Conservation (phyloP, 2,329 filamentous ascomycete genomes). For the Rhytidhysteron rufulum region DNA sequence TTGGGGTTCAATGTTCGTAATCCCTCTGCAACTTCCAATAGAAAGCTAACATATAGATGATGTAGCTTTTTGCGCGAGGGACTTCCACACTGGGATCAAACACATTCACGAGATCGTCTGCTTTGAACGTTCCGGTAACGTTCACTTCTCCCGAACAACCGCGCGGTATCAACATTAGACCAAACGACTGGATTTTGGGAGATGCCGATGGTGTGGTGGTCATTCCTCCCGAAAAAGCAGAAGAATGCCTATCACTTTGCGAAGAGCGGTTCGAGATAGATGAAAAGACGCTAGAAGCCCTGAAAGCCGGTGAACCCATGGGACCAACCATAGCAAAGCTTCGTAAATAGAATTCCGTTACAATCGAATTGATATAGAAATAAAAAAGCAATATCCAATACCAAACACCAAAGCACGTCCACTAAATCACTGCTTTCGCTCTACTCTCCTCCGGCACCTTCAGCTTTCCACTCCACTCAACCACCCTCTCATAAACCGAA, state of each 20-base stretch:
- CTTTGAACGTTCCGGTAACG: not conserved
- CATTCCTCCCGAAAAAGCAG: not conserved
- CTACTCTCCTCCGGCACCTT: too few species aligned
- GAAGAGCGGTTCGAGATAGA: not conserved
- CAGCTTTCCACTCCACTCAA: too few species aligned
- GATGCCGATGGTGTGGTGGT: not conserved
- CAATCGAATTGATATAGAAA: not conserved
- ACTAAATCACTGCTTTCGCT: too few species aligned
- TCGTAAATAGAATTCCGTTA: not conserved
- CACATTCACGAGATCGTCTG: not conserved
- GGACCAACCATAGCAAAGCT: not conserved
- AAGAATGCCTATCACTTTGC: not conserved
- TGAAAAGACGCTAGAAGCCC: not conserved
- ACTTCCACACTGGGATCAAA: not conserved
- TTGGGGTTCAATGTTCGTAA: slow-evolving; percentile 46
- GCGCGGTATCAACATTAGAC: not conserved
- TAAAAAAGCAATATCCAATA: not conserved
- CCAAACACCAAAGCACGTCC: too few species aligned
- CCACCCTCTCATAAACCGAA: too few species aligned
- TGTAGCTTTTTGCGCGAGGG: not conserved
- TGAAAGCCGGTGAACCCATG: too few species aligned
- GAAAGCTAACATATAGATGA: too few species aligned
- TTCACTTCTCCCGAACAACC: not conserved
- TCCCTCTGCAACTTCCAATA: too few species aligned
- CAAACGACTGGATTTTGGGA: not conserved